Evolutionary conservation across 148 eudicot genomes (phyloP).

Genomic region (Dysphania ambrosioides): DNA sequence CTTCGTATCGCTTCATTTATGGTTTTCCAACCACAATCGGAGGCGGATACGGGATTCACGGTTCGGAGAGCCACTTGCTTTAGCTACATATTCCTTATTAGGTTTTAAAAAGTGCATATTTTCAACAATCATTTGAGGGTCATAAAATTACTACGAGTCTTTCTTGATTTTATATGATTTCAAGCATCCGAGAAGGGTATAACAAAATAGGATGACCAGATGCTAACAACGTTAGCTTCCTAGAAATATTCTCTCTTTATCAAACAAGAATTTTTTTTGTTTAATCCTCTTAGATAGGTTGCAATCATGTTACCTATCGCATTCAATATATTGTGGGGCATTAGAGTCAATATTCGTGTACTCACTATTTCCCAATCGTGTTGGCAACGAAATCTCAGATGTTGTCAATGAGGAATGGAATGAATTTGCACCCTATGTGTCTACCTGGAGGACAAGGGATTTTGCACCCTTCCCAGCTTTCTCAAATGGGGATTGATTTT

Average conservation of each 20-base stretch:
- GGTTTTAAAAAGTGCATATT: no score
- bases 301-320: not conserved
- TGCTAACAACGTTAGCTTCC: no score
- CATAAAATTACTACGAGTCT: no score
- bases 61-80: no score
- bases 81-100: no score
- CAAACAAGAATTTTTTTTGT: not conserved
- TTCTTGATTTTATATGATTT: no score
- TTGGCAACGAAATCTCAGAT: slow-evolving; percentile 40
- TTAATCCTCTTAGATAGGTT: not conserved
- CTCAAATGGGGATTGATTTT: slow-evolving; percentile 44
- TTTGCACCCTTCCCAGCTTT: slow-evolving; percentile 45
- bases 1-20: not conserved
- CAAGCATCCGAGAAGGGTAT: no score
- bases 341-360: not conserved
- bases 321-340: not conserved
- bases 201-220: no score
- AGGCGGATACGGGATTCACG: no score
- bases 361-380: not conserved
- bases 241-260: no score
- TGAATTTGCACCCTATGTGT: slow-evolving; percentile 65
- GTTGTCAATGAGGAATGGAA: slow-evolving; percentile 81
- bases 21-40: not conserved
- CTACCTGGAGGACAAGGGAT: slow-evolving; percentile 58
- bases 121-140: no score